Evolutionary conservation across 805 yeast species (phyloP).

Genomic region (Phaffomyces thermotolerans): DNA sequence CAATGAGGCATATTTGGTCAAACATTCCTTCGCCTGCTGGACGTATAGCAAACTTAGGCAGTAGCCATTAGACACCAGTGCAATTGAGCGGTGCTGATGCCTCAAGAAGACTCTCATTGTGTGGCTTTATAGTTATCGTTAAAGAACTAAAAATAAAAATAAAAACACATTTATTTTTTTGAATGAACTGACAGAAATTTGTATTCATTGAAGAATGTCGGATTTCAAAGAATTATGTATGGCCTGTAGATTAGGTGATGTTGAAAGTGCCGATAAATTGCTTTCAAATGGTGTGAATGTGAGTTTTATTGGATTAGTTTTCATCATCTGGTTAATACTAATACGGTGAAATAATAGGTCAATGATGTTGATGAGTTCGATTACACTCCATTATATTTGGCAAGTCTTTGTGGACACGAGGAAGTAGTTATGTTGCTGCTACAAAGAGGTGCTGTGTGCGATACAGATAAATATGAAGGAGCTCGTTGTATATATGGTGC

Average conservation of each 20-base stretch:
- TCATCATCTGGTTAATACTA: background rate
- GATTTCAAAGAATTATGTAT: slow-evolving; percentile 42
- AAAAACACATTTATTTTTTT: background rate
- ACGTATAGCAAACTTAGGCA: slow-evolving; percentile 53
- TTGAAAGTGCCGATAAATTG: slow-evolving; percentile 52
- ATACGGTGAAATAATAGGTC: slow-evolving; percentile 6
- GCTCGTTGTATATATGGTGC: slow-evolving; percentile 77
- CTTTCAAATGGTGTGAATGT: slow-evolving; percentile 46
- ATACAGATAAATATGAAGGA: slow-evolving; percentile 76
- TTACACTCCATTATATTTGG: slow-evolving; percentile 66
- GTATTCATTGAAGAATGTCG: slow-evolving; percentile 1
- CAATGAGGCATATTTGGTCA: slow-evolving; percentile 49
- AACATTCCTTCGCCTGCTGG: slow-evolving; percentile 17
- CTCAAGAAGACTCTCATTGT: slow-evolving; percentile 34
- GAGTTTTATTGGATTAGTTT: slow-evolving; percentile 12
- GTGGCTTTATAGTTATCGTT: background rate
- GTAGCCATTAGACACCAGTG: slow-evolving; percentile 50
- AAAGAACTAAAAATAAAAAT: background rate
- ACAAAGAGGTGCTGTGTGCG: slow-evolving; percentile 67
- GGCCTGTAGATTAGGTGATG: slow-evolving; percentile 67
- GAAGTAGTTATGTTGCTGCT: slow-evolving; percentile 53
- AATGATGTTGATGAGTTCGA: slow-evolving; percentile 60
- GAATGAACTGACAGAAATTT: too few species aligned
- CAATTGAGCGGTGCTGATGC: slow-evolving; percentile 60
- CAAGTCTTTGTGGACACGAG: slow-evolving; percentile 70